phyloP scores from a whole-genome alignment of 1,284 basidiomycete genomes.

The Ustilago trichophora region DNA sequence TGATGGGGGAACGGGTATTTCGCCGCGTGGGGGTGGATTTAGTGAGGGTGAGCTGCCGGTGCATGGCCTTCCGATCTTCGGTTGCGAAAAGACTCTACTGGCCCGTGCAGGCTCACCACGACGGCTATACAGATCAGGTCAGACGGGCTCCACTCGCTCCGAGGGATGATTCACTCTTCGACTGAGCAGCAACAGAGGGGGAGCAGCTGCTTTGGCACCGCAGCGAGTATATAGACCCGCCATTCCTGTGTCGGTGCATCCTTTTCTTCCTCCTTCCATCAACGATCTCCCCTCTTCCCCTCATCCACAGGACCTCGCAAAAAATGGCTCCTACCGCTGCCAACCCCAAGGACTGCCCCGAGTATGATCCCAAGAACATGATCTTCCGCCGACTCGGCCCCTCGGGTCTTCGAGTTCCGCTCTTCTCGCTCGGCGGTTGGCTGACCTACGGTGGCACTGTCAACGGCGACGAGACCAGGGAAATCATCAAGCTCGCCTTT shows the following conservation, averaged over 20 bases:
- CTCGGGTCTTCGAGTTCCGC: constrained; percentile 51
- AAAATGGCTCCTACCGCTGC: constrained; percentile 50
- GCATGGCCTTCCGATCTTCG: constrained; percentile 13
- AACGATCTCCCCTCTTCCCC: not conserved
- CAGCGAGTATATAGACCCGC: too few relatives aligned
- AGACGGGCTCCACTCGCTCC: too few relatives aligned
- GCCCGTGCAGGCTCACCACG: constrained; percentile 9
- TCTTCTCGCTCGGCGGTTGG: constrained; percentile 56
- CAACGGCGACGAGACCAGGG: constrained; percentile 38
- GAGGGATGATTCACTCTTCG: constrained; percentile 3
- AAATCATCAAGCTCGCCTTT: constrained; percentile 53
- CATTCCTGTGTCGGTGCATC: too few relatives aligned
- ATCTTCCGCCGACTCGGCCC: constrained; percentile 52
- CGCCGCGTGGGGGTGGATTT: too few relatives aligned
- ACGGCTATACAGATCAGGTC: too few relatives aligned
- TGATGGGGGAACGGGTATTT: too few relatives aligned
- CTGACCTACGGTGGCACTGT: constrained; percentile 54
- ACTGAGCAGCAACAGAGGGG: not conserved
- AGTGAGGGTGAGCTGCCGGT: too few relatives aligned
- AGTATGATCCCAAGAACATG: constrained; percentile 61
- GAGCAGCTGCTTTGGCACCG: not conserved
- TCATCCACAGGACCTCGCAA: not conserved
- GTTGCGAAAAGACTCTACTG: not conserved
- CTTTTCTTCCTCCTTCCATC: too few relatives aligned
- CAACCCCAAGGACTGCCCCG: constrained; percentile 48